Evolutionary conservation across 31 red algal species (phyloP), one percentile per base, ranked within the genome.

Genomic region (Endocladia muricata): DNA sequence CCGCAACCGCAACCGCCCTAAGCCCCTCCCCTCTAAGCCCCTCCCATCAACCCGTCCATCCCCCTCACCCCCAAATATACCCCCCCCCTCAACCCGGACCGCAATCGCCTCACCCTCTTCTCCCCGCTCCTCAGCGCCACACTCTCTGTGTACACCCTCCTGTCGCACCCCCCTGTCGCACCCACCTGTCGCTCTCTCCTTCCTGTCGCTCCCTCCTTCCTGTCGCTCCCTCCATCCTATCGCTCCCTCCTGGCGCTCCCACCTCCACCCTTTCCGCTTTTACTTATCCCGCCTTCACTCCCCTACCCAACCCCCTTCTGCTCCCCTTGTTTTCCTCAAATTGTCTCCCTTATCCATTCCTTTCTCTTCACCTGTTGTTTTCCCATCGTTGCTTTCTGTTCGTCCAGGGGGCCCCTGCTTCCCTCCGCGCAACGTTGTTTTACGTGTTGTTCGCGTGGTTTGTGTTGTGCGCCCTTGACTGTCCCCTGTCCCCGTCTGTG

Each of bases 11-110:
- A n/a, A n/a, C n/a, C n/a, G n/a, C n/a, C n/a, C n/a, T n/a, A n/a
- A n/a, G n/a, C n/a, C n/a, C 33, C 41, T 30, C 26, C 38, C 28
- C 28, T 30, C 41, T 7, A 21, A 3, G 19, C 41, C 29, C 41
- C 41, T 31, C 8, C 69, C 41, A 49, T 70, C 66, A 7, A 28
- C 36, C 66, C 15, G n/a, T 37, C 66, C 66, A 40, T 22, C 66
- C 66, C 25, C 66, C 66, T 37, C 36, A 5, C 34, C 8, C 36
- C 66, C 30, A 28, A 6, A 40, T 40, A 5, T 7, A 11, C 60
- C 13, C 60, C 25, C 25, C 60, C 13, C 22, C 13, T 25, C 60
- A 9, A 64, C 60, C 60, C 9, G 13, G 13, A 25, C 60, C 22
- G 13, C 60, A 25, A 25, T 25, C 60, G 13, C 60, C 60, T 13